Base-by-base conservation (phyloP, 164 flowering plant species). In the Cinnamomum chago region DNA sequence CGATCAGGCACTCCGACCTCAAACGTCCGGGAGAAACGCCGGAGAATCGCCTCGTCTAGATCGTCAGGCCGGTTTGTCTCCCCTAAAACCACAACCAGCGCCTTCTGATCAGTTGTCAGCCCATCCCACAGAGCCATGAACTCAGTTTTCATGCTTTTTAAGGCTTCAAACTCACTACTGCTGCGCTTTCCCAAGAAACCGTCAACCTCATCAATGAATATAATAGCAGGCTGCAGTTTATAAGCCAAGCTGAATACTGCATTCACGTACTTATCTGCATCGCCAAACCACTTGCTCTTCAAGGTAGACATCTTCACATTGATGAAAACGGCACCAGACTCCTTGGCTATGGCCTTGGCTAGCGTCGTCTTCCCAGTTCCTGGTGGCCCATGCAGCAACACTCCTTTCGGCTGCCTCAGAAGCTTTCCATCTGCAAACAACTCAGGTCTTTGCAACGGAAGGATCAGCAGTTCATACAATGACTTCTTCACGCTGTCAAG, bases 61-160 rank as follows among this genome's bases (percentile, higher is more conserved):
- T 91, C 94, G 28, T 89, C 88, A 65, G 97, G 97, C 58, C 94
- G 88, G 80, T 91, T 91, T 40, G 97, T 91, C 20, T 92, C 97
- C 76, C 92, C 92, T 74, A 91, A 28, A 62, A 62, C 47, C 47
- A 40, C 47, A 0, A 40, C 47, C 47, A 1, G 47, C 11, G 47
- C 47, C 95, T 86, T 67, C 89, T 90, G 85, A 75, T 91, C 95
- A 58, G 93, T 91, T 35, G 92, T 89, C 65, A 91, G 88, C 67
- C 95, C 95, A 86, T 91, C 95, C 95, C 95, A 91, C 62, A 89
- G 84, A 14, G 93, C 85, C 95, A 91, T 91, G 80, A 91, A 91
- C 84, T 91, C 95, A 23, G 95, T 91, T 82, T 89, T 89, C 95
- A 91, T 89, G 76, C 84, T 87, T 24, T 88, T 71, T 62, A 87